Conservation (phyloP, 805 yeast genomes). For the Candida berthetii region DNA sequence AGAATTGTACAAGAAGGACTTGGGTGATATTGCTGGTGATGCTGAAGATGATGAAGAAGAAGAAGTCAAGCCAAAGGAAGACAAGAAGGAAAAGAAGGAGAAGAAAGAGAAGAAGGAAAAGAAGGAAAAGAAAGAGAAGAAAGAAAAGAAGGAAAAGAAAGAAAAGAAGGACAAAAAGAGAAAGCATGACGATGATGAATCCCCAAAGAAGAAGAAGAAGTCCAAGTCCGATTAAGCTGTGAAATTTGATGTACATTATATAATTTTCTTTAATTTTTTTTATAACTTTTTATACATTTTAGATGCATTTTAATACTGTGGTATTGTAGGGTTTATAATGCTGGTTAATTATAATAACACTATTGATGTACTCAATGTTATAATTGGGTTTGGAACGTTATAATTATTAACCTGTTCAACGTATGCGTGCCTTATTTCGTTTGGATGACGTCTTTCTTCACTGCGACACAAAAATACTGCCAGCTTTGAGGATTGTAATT, state of each 20-base stretch:
- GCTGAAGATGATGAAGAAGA: slow-evolving; percentile 29
- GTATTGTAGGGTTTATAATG: too few species aligned
- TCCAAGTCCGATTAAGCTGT: slow-evolving; percentile 1
- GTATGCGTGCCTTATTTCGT: too few species aligned
- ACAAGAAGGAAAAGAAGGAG: slow-evolving; percentile 30
- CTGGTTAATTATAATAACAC: too few species aligned
- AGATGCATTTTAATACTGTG: too few species aligned
- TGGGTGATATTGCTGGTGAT: slow-evolving; percentile 36
- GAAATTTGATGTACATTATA: background rate
- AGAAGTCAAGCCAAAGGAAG: slow-evolving; percentile 14
- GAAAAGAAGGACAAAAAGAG: slow-evolving; percentile 42
- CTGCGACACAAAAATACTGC: too few species aligned
- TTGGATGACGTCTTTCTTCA: too few species aligned
- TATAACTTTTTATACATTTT: background rate
- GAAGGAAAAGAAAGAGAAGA: slow-evolving; percentile 46
- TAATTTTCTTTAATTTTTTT: background rate
- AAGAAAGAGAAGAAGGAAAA: slow-evolving; percentile 42
- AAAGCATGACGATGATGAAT: slow-evolving; percentile 25
- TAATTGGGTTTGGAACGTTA: too few species aligned
- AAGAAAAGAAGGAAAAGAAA: slow-evolving; percentile 43
- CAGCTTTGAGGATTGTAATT: too few species aligned
- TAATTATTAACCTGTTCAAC: too few species aligned
- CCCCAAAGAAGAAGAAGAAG: slow-evolving; percentile 31
- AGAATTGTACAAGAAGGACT: slow-evolving; percentile 46
- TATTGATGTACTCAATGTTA: too few species aligned